A percentile compares a stretch with the other conserved stretches of the same genome.
phyloP scores from a whole-genome alignment of 257 asterid genomes.

The Rehmannia glutinosa region DNA sequence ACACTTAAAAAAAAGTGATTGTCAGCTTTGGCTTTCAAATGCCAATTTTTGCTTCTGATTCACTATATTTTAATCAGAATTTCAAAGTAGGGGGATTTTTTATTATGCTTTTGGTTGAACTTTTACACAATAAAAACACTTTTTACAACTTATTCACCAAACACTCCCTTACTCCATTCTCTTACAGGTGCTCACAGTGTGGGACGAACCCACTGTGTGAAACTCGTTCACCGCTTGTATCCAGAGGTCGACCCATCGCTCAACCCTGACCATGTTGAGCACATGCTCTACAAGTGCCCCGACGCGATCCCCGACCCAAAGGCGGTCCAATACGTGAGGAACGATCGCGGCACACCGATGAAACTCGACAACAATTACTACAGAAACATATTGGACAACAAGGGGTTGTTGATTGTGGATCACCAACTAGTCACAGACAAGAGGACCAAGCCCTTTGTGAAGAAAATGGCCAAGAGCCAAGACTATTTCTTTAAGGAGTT shows the following conservation, averaged over 20 bases:
- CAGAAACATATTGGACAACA: constrained; percentile 81
- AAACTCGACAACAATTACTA: constrained; percentile 86
- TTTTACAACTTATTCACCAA: too few species aligned
- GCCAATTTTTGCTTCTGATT: too few species aligned
- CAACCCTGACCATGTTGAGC: constrained; percentile 73
- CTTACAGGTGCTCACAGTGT: constrained; percentile 97
- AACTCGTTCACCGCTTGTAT: constrained; percentile 90
- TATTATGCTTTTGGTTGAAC: too few species aligned
- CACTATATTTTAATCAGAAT: too few species aligned
- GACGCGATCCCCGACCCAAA: constrained; percentile 93
- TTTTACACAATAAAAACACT: too few species aligned
- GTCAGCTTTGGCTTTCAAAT: too few species aligned
- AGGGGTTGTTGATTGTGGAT: constrained; percentile 77
- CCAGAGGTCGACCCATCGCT: constrained; percentile 92
- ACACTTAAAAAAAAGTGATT: too few species aligned
- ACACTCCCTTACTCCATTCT: neutral
- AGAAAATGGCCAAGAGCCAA: constrained; percentile 90
- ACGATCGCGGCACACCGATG: constrained; percentile 95
- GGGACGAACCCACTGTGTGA: constrained; percentile 92
- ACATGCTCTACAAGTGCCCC: constrained; percentile 94
- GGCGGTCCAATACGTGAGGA: constrained; percentile 96
- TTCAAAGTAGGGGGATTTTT: too few species aligned
- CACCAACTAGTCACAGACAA: constrained; percentile 74
- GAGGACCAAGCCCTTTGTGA: constrained; percentile 73
- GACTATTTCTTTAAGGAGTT: constrained; percentile 76